phyloP scores from a whole-genome alignment of 805 yeast genomes.

The Lipomyces starkeyi region DNA sequence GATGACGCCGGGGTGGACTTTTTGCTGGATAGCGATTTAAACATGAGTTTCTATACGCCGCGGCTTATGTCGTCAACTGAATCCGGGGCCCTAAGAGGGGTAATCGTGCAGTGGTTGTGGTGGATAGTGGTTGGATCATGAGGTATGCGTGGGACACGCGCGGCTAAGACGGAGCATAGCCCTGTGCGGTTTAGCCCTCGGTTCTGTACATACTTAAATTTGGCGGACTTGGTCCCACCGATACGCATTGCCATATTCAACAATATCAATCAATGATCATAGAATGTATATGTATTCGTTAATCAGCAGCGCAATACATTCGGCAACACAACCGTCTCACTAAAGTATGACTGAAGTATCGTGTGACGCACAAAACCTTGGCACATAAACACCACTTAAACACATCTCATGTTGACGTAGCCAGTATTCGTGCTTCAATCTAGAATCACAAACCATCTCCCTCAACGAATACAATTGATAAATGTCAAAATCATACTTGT shows the following conservation, averaged over 20 bases:
- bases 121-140: background rate
- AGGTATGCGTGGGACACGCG: background rate
- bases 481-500: background rate
- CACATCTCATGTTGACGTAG: background rate
- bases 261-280: background rate
- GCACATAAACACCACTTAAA: too few relatives aligned
- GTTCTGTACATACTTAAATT: background rate
- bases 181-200: too few relatives aligned
- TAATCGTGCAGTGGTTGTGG: background rate
- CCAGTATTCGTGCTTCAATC: too few relatives aligned
- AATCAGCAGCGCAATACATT: background rate
- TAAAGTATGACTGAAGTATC: too few relatives aligned
- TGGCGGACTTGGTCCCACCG: background rate
- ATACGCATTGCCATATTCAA: background rate
- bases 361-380: too few relatives aligned
- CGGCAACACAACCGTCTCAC: too few relatives aligned
- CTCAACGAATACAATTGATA: background rate
- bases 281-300: background rate
- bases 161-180: background rate
- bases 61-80: constrained; percentile 10
- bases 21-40: constrained; percentile 13
- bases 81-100: background rate
- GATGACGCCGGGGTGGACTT: constrained; percentile 17
- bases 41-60: constrained; percentile 16
- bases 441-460: background rate